A percentile compares a stretch with the other conserved stretches of the same genome.
phyloP scores from a whole-genome alignment of 2,329 filamentous ascomycete species.

The Cladosporium sp. region DNA sequence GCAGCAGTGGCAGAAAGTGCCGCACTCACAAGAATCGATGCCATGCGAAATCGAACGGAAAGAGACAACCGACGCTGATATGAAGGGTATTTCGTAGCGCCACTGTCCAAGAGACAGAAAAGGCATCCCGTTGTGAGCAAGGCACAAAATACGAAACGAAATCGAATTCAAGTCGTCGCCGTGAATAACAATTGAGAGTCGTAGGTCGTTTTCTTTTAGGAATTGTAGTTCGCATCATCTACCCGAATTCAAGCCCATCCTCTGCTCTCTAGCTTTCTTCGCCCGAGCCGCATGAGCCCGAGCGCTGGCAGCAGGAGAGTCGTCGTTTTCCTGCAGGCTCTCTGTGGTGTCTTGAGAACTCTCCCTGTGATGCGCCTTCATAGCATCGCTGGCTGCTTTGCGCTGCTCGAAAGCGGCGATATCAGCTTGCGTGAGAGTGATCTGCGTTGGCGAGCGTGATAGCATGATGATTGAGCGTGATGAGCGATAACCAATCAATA shows the following conservation, averaged over 20 bases:
- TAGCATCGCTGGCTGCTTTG: slow-evolving; percentile 25
- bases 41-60: too few relatives aligned
- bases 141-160: too few relatives aligned
- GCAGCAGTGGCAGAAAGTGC: too few relatives aligned
- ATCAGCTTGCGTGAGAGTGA: slow-evolving; percentile 32
- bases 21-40: too few relatives aligned
- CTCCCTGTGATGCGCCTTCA: slow-evolving; percentile 12
- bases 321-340: slow-evolving; percentile 6
- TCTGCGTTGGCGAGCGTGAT: slow-evolving; percentile 33
- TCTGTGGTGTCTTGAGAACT: slow-evolving; percentile 13
- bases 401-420: slow-evolving; percentile 31
- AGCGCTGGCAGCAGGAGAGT: slow-evolving; percentile 8
- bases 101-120: too few relatives aligned
- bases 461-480: slow-evolving; percentile 27
- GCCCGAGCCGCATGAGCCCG: slow-evolving; percentile 3
- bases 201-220: too few relatives aligned
- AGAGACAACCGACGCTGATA: too few relatives aligned
- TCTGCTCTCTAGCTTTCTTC: slow-evolving; percentile 4
- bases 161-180: too few relatives aligned
- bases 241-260: slow-evolving; percentile 3
- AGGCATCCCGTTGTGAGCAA: too few relatives aligned
- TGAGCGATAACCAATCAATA: neutral
- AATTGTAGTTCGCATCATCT: neutral
- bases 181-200: too few relatives aligned
- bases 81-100: too few relatives aligned